Percentiles rank a stretch among this genome's conserved stretches.
Evolutionary conservation across 768 basidiomycete species (phyloP).

Genomic region (Calvatia gigantea): DNA sequence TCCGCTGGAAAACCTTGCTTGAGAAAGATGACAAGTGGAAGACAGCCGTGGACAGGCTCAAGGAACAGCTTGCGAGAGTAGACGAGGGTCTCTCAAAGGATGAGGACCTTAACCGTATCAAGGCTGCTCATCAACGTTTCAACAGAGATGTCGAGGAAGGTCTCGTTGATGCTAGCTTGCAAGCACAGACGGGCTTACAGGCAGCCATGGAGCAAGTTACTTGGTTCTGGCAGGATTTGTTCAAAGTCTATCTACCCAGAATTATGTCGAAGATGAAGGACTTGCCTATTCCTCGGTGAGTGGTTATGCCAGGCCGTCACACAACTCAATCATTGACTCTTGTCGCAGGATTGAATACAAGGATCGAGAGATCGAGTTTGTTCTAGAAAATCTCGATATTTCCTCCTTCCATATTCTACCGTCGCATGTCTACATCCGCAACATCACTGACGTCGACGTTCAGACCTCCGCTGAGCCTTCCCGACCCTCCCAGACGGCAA

Average conservation of each 20-base stretch:
- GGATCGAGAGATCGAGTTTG: constrained; percentile 65
- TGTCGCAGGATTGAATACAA: constrained; percentile 64
- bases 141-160: constrained; percentile 45
- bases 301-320: background rate
- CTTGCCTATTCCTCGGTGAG: constrained; percentile 67
- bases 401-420: constrained; percentile 66
- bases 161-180: constrained; percentile 28
- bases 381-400: constrained; percentile 71
- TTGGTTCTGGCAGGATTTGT: constrained; percentile 81
- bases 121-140: constrained; percentile 45
- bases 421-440: constrained; percentile 67
- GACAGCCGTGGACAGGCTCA: constrained; percentile 40
- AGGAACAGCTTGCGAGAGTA: constrained; percentile 41
- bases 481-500: constrained; percentile 37
- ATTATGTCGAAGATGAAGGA: constrained; percentile 48
- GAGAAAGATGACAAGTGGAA: constrained; percentile 55
- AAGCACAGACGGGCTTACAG: constrained; percentile 42
- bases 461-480: constrained; percentile 34
- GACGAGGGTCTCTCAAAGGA: constrained; percentile 45
- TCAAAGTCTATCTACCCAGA: constrained; percentile 75
- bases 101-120: constrained; percentile 43
- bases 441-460: constrained; percentile 58
- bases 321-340: background rate
- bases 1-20: constrained; percentile 47
- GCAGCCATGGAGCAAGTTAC: constrained; percentile 56